A percentile compares a stretch with the other conserved stretches of the same genome.
Conservation (phyloP, 257 asterid genomes). For the Scutellaria baicalensis region DNA sequence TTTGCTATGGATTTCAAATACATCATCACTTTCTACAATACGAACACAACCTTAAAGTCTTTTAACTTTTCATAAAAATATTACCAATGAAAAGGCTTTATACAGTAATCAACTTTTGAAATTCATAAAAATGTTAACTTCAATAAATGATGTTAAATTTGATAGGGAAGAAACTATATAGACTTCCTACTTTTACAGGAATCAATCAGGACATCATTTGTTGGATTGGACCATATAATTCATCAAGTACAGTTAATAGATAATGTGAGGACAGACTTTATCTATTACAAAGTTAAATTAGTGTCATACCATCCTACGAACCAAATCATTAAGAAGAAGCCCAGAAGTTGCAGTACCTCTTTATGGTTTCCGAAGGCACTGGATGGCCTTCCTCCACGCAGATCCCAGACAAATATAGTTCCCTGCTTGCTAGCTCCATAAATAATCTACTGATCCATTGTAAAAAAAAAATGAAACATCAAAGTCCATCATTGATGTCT, state of each 20-base stretch:
- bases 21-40: too few species aligned
- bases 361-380: constrained; percentile 62
- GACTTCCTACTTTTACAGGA: neutral
- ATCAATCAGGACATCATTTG: neutral
- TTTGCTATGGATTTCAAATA: too few species aligned
- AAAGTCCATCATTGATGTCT: constrained; percentile 6
- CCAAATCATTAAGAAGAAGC: neutral
- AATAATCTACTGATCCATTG: constrained; percentile 49
- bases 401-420: constrained; percentile 74
- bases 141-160: neutral
- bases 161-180: neutral
- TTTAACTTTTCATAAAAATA: neutral
- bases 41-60: neutral
- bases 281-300: neutral
- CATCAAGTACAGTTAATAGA: neutral
- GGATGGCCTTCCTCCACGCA: constrained; percentile 80
- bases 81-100: neutral
- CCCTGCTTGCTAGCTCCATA: constrained; percentile 92
- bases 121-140: neutral
- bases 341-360: constrained; percentile 41
- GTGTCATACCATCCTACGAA: neutral
- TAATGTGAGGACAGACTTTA: neutral
- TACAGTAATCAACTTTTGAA: neutral
- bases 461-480: constrained; percentile 4
- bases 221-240: neutral